These are phyloP conservation scores for Fusarium humuli DNA, from an alignment of 2,329 filamentous ascomycete genomes.

Conservation along the genomic window DNA sequence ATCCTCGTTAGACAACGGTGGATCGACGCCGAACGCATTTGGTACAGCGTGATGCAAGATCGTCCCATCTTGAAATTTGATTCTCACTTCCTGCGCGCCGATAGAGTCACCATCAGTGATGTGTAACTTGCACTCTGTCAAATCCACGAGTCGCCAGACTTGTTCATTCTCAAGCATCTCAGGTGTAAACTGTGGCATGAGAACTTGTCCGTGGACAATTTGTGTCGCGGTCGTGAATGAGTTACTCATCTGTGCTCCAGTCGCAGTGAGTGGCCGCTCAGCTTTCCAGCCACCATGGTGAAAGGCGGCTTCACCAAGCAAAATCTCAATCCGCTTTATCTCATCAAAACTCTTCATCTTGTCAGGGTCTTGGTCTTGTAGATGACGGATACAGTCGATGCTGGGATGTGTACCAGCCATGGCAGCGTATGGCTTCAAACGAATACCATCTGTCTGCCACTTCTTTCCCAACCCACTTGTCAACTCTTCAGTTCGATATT, in stretches of 20 bases:
- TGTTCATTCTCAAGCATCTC: neutral
- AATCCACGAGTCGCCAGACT: slow-evolving; percentile 3
- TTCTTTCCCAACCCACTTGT: neutral
- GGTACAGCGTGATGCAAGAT: neutral
- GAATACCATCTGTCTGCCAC: slow-evolving; percentile 2
- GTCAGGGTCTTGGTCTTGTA: neutral
- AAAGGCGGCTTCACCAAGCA: slow-evolving; percentile 12
- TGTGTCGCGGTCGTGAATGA: slow-evolving; percentile 3
- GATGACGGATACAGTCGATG: slow-evolving; percentile 9
- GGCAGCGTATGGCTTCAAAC: slow-evolving; percentile 1
- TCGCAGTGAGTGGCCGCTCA: neutral
- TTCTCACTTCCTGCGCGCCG: neutral
- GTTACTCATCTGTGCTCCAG: slow-evolving; percentile 14
- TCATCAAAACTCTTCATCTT: neutral
- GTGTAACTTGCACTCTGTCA: slow-evolving; percentile 2
- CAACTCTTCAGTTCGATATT: slow-evolving; percentile 1
- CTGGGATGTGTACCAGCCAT: slow-evolving; percentile 14
- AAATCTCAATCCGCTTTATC: neutral
- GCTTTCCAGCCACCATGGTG: slow-evolving; percentile 8
- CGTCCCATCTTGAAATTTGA: neutral
- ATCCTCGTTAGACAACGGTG: neutral
- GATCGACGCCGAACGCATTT: slow-evolving; percentile 4
- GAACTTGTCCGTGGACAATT: slow-evolving; percentile 8
- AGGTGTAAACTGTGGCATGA: slow-evolving; percentile 4
- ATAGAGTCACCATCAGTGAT: slow-evolving; percentile 3